Conservation (phyloP, 2,329 filamentous ascomycete genomes). For the Aspergillus pseudonomiae region DNA sequence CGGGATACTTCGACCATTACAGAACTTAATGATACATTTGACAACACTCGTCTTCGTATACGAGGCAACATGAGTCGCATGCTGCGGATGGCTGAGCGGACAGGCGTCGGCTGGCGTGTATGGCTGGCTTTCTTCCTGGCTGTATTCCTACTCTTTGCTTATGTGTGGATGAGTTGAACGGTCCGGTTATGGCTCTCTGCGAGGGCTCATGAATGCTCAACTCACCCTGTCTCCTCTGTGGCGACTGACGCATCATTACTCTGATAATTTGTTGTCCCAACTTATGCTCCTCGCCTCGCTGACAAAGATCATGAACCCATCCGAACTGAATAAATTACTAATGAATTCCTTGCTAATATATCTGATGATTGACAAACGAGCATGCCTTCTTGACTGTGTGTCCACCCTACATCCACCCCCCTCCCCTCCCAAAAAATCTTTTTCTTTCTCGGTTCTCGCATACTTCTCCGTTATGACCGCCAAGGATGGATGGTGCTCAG, state of each 20-base stretch:
- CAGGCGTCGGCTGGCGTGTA: conserved; percentile 92
- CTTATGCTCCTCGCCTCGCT: not conserved
- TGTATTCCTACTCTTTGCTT: conserved; percentile 81
- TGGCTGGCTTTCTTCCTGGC: conserved; percentile 89
- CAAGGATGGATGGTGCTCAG: too few species aligned
- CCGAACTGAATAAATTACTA: not conserved
- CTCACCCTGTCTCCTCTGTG: not conserved
- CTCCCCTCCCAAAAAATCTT: not conserved
- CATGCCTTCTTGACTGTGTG: not conserved
- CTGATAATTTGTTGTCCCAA: not conserved
- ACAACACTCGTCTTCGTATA: conserved; percentile 77
- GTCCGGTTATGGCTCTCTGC: not conserved
- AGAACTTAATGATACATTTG: conserved; percentile 95
- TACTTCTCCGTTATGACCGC: not conserved
- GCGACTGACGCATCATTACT: not conserved
- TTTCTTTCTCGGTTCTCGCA: not conserved
- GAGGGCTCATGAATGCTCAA: not conserved
- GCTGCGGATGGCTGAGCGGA: conserved; percentile 91
- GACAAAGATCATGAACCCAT: not conserved
- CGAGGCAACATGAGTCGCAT: conserved; percentile 96
- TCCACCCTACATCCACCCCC: not conserved
- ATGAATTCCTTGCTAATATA: not conserved
- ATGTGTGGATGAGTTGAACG: conserved; percentile 82
- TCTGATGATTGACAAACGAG: not conserved
- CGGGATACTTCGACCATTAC: conserved; percentile 83